Base-by-base conservation (phyloP, 2,329 filamentous ascomycete species). In the Xylaria sp. region DNA sequence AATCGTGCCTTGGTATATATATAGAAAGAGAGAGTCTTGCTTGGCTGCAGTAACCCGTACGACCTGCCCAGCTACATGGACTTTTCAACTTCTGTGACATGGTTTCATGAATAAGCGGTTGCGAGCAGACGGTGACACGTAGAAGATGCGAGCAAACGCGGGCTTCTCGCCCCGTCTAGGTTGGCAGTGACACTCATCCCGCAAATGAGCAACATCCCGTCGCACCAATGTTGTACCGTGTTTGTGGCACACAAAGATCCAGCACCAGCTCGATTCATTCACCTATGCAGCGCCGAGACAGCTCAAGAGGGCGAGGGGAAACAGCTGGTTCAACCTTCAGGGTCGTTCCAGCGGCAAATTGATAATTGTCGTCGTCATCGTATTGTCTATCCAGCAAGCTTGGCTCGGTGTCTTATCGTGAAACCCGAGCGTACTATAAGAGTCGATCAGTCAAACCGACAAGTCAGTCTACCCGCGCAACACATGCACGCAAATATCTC, bases 281-380 rank as follows among this genome's bases (percentile, higher is more conserved):
- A 69, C 18, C 59, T 63, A 66, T 66, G 25, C 51, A 27, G 54
- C 51, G 32, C 69, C 66, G 63, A 66, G 51, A 65, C 63, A 65
- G 25, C 27, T 50, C 44, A 25, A 35, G 54, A 40, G 57, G 23
- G 60, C 4, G 61, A 65, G 53, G 47, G 47, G 32, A 35, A 51
- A 59, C 54, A 63, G 37, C 29, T 35, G n/a, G 54, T 37, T 29
- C 25, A 32, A 65, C 58, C 37, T 58, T 37, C 21, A 35, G 18
- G 3, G 3, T 37, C 13, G 16, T 10, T 18, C 16, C 40, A 23
- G 27, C 35, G 23, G 60, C 35, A 29, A 67, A 60, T 55, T 23
- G 55, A 25, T 23, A 10, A 54, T 9, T 25, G 12, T 42, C 5
- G 35, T 23, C 54, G 44, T 29, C 54, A 25, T 47, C 53, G 18